phyloP scores from a whole-genome alignment of 306 rosid species.

The Arachis stenosperma region DNA sequence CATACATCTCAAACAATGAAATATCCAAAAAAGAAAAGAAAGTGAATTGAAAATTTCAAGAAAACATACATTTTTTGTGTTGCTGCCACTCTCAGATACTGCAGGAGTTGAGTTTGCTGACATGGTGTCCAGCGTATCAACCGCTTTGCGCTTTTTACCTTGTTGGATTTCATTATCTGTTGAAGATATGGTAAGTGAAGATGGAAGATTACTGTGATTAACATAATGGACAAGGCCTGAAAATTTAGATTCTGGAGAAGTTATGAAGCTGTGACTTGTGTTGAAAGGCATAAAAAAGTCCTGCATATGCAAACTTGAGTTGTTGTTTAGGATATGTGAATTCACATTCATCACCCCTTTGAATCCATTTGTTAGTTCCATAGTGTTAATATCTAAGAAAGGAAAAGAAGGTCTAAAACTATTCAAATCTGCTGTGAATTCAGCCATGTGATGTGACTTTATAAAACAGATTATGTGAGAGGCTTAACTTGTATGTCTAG shows the following conservation, averaged over 20 bases:
- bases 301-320: conserved; percentile 49
- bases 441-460: conserved; percentile 56
- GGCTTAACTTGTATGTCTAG: conserved; percentile 41
- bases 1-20: neutral
- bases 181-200: conserved; percentile 21
- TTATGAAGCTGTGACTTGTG: conserved; percentile 43
- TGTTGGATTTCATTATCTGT: conserved; percentile 46
- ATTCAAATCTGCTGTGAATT: conserved; percentile 57
- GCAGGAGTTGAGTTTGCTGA: conserved; percentile 60
- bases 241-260: conserved; percentile 49
- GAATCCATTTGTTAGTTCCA: conserved; percentile 49
- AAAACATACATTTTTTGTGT: conserved; percentile 53
- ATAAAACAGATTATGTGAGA: conserved; percentile 27
- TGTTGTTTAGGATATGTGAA: conserved; percentile 40
- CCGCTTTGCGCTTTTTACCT: conserved; percentile 56
- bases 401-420: conserved; percentile 53
- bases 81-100: conserved; percentile 54
- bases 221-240: conserved; percentile 38
- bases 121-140: conserved; percentile 45
- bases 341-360: conserved; percentile 27
- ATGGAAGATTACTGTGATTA: conserved; percentile 38
- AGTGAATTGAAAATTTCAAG: neutral
- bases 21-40: neutral
- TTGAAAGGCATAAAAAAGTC: conserved; percentile 53
- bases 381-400: conserved; percentile 54